Conservation (phyloP, 257 asterid genomes). For the Ajuga chamaepitys region DNA sequence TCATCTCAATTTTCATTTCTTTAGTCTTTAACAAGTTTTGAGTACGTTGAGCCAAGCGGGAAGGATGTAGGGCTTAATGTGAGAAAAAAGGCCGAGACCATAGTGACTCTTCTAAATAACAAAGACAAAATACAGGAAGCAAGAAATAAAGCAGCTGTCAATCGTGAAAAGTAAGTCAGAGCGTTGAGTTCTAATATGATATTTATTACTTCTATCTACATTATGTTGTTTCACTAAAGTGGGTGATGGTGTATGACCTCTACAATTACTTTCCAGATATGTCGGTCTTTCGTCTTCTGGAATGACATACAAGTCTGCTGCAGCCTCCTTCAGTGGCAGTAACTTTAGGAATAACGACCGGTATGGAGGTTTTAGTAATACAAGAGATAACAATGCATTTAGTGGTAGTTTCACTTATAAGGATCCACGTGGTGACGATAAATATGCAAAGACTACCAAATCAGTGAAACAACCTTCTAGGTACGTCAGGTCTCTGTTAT, state of each 20-base stretch:
- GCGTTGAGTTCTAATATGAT: neutral
- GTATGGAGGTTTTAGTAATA: conserved; percentile 65
- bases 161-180: conserved; percentile 76
- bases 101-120: conserved; percentile 69
- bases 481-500: conserved; percentile 48
- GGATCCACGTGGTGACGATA: conserved; percentile 54
- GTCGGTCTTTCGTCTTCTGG: conserved; percentile 94
- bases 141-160: conserved; percentile 77
- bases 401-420: conserved; percentile 39
- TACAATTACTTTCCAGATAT: conserved; percentile 43
- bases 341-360: conserved; percentile 36
- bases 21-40: conserved; percentile 80
- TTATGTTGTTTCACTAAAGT: conserved; percentile 3
- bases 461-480: conserved; percentile 53
- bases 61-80: conserved; percentile 92
- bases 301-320: conserved; percentile 64
- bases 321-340: conserved; percentile 67
- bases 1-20: conserved; percentile 13
- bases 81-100: conserved; percentile 82
- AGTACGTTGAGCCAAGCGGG: conserved; percentile 89
- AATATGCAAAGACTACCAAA: conserved; percentile 34
- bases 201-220: conserved; percentile 6
- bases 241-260: neutral
- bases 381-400: conserved; percentile 39
- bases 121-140: conserved; percentile 86